Evolutionary conservation across 768 basidiomycete genomes (phyloP).

Genomic region (Sporobolomyces roseus): DNA sequence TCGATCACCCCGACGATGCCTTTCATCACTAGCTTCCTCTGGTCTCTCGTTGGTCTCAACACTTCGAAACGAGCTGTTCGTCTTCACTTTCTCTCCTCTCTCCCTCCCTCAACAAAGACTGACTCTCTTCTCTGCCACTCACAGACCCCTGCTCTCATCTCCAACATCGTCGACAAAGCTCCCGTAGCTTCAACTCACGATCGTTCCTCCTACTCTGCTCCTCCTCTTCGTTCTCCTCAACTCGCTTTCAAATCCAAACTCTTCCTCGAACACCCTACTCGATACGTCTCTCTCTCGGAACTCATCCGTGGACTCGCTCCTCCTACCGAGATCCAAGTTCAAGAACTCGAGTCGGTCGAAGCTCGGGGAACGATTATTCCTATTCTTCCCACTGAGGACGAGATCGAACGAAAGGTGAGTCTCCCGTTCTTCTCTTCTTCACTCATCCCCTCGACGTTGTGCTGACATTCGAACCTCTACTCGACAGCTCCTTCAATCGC

Average conservation of each 20-base stretch:
- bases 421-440: not conserved
- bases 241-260: slow-evolving; percentile 3
- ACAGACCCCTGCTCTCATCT: not conserved
- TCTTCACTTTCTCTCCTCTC: not conserved
- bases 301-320: slow-evolving; percentile 10
- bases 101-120: not conserved
- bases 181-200: slow-evolving; percentile 1
- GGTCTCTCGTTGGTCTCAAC: not conserved
- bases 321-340: not conserved
- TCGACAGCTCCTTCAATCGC: not conserved
- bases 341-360: slow-evolving; percentile 5
- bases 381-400: not conserved
- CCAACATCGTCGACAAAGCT: not conserved
- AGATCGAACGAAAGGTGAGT: slow-evolving; percentile 1
- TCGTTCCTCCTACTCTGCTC: not conserved
- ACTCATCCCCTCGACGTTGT: not conserved
- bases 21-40: too few species aligned
- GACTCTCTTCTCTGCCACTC: not conserved
- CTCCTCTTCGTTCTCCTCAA: not conserved
- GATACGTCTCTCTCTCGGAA: slow-evolving; percentile 10
- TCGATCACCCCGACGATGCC: too few species aligned
- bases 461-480: not conserved
- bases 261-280: not conserved
- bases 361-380: not conserved
- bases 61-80: slow-evolving; percentile 10